Evolutionary conservation across 345 rosid species (phyloP), one percentile per base, ranked within the genome.

Genomic region (Gossypium australe): DNA sequence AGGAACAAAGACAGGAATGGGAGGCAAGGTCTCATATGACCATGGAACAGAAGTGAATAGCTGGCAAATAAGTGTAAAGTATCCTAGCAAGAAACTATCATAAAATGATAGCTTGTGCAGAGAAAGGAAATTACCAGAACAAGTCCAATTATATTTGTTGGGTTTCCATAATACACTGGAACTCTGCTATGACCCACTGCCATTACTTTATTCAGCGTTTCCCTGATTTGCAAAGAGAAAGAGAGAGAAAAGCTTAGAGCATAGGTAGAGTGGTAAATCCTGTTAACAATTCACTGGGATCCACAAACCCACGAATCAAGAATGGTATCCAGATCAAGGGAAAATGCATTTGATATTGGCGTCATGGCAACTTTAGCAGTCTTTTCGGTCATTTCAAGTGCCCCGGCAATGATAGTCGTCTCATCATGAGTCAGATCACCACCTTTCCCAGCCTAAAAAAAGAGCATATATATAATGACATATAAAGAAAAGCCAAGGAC

Each of bases 311-410:
- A 94, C 97, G 90, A 83, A 89, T 84, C 87, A 86, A 94, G 97
- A 84, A 83, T 81, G 81, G 98, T 85, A 85, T 90, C 97, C 86
- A 94, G 87, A 86, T 92, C 98, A 81, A 94, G 98, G 80, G 98
- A 89, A 87, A 94, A 94, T 77, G 97, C 97, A 76, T 90, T 94
- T 66, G 93, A 85, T 78, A 94, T 92, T 71, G 92, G 90, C 62
- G 95, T 90, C 98, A 94, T 94, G 63, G 98, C 98, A 88, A 89
- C 85, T 85, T 88, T 88, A 58, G 95, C 97, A 16, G 95, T 89
- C 87, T 89, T 94, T 80, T 84, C 94, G 2, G 98, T 94, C 87
- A 94, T 75, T 77, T 94, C 95, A 80, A 94, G 97, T 75, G 98
- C 98, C 62, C 98, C 98, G 64, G 97, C 82, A 4, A 49, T 94